phyloP scores from a whole-genome alignment of 306 rosid species.

The Pyrus communis region DNA sequence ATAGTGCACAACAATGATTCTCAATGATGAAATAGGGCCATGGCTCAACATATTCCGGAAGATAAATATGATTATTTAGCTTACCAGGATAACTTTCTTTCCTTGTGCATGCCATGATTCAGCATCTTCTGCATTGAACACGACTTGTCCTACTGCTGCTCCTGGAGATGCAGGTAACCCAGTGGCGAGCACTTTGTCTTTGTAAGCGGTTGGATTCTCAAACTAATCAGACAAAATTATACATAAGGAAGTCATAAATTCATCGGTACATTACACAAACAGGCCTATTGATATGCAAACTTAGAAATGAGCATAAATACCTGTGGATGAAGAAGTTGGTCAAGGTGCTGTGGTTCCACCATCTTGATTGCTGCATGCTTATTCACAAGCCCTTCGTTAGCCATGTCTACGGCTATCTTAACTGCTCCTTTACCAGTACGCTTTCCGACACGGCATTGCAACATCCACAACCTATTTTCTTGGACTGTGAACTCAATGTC shows the following conservation, averaged over 20 bases:
- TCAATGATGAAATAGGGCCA: background rate
- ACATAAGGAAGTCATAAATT: background rate
- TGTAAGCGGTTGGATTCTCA: slow-evolving; percentile 76
- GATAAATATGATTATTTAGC: background rate
- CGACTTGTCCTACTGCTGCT: slow-evolving; percentile 92
- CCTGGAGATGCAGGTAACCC: slow-evolving; percentile 99
- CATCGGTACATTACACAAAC: background rate
- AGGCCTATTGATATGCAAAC: background rate
- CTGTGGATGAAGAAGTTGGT: slow-evolving; percentile 96
- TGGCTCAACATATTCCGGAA: background rate
- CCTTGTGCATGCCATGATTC: slow-evolving; percentile 97
- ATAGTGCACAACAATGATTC: background rate
- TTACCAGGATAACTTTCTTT: slow-evolving; percentile 83
- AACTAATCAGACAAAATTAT: slow-evolving; percentile 44
- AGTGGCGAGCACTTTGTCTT: slow-evolving; percentile 62
- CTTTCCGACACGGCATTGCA: slow-evolving; percentile 90
- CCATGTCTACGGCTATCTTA: slow-evolving; percentile 93
- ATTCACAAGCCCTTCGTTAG: slow-evolving; percentile 77
- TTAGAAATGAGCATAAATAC: slow-evolving; percentile 21
- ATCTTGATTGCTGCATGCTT: slow-evolving; percentile 59
- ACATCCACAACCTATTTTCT: slow-evolving; percentile 93
- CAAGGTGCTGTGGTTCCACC: slow-evolving; percentile 96
- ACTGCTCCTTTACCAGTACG: slow-evolving; percentile 92
- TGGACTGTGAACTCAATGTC: slow-evolving; percentile 99
- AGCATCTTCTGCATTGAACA: slow-evolving; percentile 73